A percentile compares a stretch with the other conserved stretches of the same genome.
phyloP scores from a whole-genome alignment of 2,329 filamentous ascomycete genomes.

The Cladobotryum protrusum region DNA sequence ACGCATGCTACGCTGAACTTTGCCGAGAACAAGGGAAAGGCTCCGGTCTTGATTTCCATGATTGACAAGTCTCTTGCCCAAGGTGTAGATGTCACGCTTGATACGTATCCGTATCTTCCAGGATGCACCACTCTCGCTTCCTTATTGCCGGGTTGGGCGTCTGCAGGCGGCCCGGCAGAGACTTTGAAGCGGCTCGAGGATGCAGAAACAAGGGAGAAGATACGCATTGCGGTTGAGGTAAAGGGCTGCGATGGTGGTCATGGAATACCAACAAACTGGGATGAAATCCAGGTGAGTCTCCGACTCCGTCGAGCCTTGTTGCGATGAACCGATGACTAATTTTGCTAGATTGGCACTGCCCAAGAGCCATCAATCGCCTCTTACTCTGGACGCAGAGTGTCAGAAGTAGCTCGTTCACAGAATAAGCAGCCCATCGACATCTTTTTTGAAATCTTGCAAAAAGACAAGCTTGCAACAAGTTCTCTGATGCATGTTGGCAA shows the following conservation, averaged over 20 bases:
- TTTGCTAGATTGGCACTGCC: conserved; percentile 14
- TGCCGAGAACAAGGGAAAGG: conserved; percentile 19
- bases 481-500: conserved; percentile 20
- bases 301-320: not conserved
- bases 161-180: conserved; percentile 17
- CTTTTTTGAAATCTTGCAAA: conserved; percentile 17
- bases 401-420: conserved; percentile 13
- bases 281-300: conserved; percentile 18
- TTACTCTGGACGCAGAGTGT: conserved; percentile 16
- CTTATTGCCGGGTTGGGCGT: conserved; percentile 19
- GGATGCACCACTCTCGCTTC: conserved; percentile 19
- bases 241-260: conserved; percentile 20
- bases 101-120: conserved; percentile 20
- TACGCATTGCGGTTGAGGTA: conserved; percentile 17
- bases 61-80: conserved; percentile 14
- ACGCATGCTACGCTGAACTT: conserved; percentile 21
- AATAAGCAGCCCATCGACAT: conserved; percentile 15
- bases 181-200: conserved; percentile 17
- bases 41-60: conserved; percentile 17
- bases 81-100: conserved; percentile 19
- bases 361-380: conserved; percentile 10
- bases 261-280: conserved; percentile 22
- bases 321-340: too few species aligned
- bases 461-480: conserved; percentile 18
- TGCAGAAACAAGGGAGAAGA: conserved; percentile 15